phyloP scores from a whole-genome alignment of 192 early-diverging fungal species.

The Entomortierella lignicola region DNA sequence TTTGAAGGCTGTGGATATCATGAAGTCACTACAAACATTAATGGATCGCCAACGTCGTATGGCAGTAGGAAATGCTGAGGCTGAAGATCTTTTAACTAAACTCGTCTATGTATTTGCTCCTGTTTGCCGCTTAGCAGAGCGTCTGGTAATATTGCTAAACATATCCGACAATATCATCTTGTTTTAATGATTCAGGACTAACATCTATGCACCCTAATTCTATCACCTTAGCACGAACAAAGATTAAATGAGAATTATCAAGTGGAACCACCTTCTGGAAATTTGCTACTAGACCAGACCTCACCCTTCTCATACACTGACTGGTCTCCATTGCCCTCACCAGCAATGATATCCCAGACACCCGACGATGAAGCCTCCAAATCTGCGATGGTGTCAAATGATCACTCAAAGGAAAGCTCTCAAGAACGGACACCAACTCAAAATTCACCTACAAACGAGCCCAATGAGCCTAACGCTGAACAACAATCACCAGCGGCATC shows the following conservation, averaged over 20 bases:
- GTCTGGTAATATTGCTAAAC: constrained; percentile 58
- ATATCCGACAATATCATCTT: neutral
- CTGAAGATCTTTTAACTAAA: constrained; percentile 68
- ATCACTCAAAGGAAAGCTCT: neutral
- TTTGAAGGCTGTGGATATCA: constrained; percentile 66
- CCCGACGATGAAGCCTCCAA: constrained; percentile 11
- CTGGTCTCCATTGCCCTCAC: constrained; percentile 51
- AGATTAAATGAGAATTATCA: constrained; percentile 26
- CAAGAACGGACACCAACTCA: neutral
- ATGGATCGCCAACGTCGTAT: constrained; percentile 68
- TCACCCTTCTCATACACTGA: constrained; percentile 22
- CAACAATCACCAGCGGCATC: constrained; percentile 3
- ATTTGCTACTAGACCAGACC: constrained; percentile 11
- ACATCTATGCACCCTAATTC: neutral
- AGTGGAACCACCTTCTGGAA: constrained; percentile 31
- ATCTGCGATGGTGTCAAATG: neutral
- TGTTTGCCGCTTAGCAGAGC: constrained; percentile 69
- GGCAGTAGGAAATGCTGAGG: constrained; percentile 70
- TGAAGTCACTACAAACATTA: constrained; percentile 69
- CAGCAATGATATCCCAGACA: constrained; percentile 22
- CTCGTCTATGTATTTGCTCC: constrained; percentile 70
- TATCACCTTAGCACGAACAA: constrained; percentile 34
- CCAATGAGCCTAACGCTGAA: neutral
- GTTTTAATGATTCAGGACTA: neutral
- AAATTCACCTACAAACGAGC: constrained; percentile 3